These are phyloP conservation scores for Porpolomopsis calyptriformis DNA, from an alignment of 768 basidiomycete species.

Conservation along the genomic window DNA sequence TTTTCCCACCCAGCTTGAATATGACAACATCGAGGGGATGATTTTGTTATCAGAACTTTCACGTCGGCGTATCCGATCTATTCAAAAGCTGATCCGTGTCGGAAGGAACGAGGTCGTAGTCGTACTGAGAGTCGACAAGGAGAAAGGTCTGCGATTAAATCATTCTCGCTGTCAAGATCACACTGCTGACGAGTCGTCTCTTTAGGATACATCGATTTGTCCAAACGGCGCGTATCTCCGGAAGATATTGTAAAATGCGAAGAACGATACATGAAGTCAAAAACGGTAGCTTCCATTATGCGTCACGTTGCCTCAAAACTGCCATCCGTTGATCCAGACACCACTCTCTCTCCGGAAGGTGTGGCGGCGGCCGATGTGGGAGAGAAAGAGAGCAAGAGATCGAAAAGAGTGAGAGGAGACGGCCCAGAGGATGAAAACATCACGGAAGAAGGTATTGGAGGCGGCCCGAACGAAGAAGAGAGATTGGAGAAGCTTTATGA, in stretches of 20 bases:
- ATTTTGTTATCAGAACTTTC: slow-evolving; percentile 98
- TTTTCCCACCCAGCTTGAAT: slow-evolving; percentile 90
- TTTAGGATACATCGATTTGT: slow-evolving; percentile 94
- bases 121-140: slow-evolving; percentile 95
- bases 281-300: slow-evolving; percentile 88
- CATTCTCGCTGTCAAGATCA: neutral
- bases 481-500: slow-evolving; percentile 83
- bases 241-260: slow-evolving; percentile 99
- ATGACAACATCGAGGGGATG: slow-evolving; percentile 99
- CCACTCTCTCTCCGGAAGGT: slow-evolving; percentile 21
- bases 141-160: slow-evolving; percentile 61
- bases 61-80: slow-evolving; percentile 88
- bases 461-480: slow-evolving; percentile 58
- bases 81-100: slow-evolving; percentile 95
- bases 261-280: slow-evolving; percentile 96
- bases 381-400: slow-evolving; percentile 40
- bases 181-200: neutral
- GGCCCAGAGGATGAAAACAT: slow-evolving; percentile 37
- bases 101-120: slow-evolving; percentile 98
- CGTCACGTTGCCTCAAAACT: slow-evolving; percentile 82
- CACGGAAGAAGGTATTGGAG: slow-evolving; percentile 29
- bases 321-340: slow-evolving; percentile 34
- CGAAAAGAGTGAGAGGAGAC: slow-evolving; percentile 36
- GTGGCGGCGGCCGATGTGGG: slow-evolving; percentile 10
- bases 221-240: slow-evolving; percentile 93